Conservation (phyloP, 192 early-diverging fungal genomes). For the Backusella luteola region DNA sequence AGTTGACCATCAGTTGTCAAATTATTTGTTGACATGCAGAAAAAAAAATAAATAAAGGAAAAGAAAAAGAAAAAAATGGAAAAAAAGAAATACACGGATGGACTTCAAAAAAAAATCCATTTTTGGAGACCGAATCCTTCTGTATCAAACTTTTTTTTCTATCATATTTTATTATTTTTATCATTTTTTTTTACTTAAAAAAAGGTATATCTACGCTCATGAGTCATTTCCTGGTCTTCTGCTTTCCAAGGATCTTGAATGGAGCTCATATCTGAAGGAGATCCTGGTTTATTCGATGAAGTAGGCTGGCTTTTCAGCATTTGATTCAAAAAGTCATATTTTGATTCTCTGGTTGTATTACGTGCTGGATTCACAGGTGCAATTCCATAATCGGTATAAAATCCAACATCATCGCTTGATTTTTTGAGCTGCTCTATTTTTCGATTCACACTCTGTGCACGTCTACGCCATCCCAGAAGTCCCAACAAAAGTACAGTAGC, state of each 20-base stretch:
- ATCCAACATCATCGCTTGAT: background rate
- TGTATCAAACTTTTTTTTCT: background rate
- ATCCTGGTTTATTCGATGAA: background rate
- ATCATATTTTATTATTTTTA: background rate
- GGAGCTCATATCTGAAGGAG: background rate
- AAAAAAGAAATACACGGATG: background rate
- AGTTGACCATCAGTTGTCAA: background rate
- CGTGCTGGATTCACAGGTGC: background rate
- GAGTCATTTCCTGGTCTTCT: background rate
- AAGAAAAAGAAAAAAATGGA: background rate
- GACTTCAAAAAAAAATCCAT: background rate
- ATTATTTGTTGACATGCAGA: conserved; percentile 8
- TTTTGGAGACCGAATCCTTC: background rate
- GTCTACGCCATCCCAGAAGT: background rate
- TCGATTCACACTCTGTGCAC: background rate
- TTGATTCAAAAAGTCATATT: conserved; percentile 3
- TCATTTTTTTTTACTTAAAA: background rate
- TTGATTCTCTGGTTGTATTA: background rate
- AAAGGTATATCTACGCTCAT: background rate
- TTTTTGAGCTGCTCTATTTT: background rate
- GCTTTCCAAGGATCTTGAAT: background rate
- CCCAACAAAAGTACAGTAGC: background rate
- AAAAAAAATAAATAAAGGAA: background rate
- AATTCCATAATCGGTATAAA: background rate
- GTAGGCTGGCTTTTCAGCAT: background rate